Base-by-base conservation (phyloP, 768 basidiomycete species). In the Trichaptum fuscoviolaceum region DNA sequence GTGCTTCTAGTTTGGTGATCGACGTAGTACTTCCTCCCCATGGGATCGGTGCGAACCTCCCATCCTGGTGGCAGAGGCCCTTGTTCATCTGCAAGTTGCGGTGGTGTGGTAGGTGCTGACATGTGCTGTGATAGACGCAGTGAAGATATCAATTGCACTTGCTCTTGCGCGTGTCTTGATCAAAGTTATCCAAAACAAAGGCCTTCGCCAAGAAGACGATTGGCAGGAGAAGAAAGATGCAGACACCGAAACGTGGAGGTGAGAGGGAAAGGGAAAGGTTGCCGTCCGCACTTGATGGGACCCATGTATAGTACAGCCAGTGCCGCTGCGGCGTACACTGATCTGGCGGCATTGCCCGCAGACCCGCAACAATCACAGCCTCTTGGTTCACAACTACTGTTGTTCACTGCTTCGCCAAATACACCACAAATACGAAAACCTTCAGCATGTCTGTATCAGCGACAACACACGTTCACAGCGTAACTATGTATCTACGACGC, bases 1-100 rank as follows among this genome's bases (percentile, higher is more conserved):
- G 97, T 99, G 15, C 91, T 93, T 65, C 97, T 90, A 9, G 93
- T 94, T 76, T 98, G 99, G 79, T 99, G 97, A 75, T 99, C 97
- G 65, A 99, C 97, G 75, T 99, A 99, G 76, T 99, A 99, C 7
- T 94, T 96, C 65, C 97, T 82, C 9, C 91, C 97, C 26, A 99
- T 85, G 35, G 97, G 96, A 78, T 99, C 97, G 65, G 96, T 93
- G 59, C 97, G 92, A 67, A 97, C 87, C 77, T 99, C 97, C 97
- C 97, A 99, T 2, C 95, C 95, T 27, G 82, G 77, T 2, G 97
- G 96, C 25, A 99, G 81, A 34, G 93, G 86, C 3, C 97, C 97
- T 69, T 87, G 92, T 71, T 98, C 95, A 78, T 99, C 97, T 60
- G 94, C 92, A 68, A 52, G 42, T 12, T 52, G 42, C 42, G 42